Evolutionary conservation across 2,329 filamentous ascomycete species (phyloP).

Genomic region (Paramyrothecium sp.): DNA sequence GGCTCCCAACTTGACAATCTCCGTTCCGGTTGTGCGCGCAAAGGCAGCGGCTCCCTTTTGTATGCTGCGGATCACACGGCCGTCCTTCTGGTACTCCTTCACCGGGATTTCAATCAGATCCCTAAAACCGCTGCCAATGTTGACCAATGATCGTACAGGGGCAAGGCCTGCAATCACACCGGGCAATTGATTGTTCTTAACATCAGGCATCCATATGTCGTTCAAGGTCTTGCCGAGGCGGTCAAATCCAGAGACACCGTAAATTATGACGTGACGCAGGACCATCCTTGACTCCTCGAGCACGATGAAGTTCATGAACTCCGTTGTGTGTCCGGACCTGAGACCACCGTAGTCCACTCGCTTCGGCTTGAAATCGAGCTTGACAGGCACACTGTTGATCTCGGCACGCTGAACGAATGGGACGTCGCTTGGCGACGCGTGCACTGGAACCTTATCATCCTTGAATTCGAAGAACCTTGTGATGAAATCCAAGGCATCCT

Average conservation of each 20-base stretch:
- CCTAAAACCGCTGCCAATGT: constrained; percentile 82
- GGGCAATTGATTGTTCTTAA: constrained; percentile 84
- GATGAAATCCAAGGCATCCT: constrained; percentile 96
- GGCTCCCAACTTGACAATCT: constrained; percentile 90
- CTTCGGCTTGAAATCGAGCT: constrained; percentile 95
- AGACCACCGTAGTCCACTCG: constrained; percentile 94
- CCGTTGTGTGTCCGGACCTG: constrained; percentile 88
- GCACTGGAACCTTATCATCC: constrained; percentile 62
- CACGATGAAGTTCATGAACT: constrained; percentile 98
- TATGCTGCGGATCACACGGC: constrained; percentile 85
- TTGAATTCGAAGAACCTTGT: constrained; percentile 98
- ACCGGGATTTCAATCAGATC: constrained; percentile 89
- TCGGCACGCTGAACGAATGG: constrained; percentile 91
- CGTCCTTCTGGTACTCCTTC: constrained; percentile 90
- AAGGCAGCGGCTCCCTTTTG: constrained; percentile 89
- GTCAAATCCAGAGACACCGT: constrained; percentile 89
- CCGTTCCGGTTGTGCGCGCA: constrained; percentile 88
- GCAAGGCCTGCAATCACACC: constrained; percentile 86
- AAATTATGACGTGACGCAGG: constrained; percentile 85
- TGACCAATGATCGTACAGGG: constrained; percentile 85
- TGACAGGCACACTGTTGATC: constrained; percentile 78
- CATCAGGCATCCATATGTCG: constrained; percentile 94
- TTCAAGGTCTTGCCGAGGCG: constrained; percentile 86
- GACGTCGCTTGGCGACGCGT: constrained; percentile 64
- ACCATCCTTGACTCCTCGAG: constrained; percentile 86